Base-by-base conservation (phyloP, 2,329 filamentous ascomycete species). In the Scortechinia acanthostroma region DNA sequence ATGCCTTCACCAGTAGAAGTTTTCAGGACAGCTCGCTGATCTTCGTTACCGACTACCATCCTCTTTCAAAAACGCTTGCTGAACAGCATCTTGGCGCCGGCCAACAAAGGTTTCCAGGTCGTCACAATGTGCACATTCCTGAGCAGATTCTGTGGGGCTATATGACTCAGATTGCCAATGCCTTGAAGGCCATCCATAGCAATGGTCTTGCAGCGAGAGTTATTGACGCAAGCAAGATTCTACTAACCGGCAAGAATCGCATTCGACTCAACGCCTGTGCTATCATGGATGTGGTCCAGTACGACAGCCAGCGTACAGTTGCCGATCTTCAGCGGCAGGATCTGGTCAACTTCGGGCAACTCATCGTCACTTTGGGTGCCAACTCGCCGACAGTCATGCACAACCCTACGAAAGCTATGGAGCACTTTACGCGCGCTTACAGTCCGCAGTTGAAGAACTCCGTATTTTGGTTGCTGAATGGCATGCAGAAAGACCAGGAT, bases 11-110 rank as follows among this genome's bases (percentile, higher is more conserved):
- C 1, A 84, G 79, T 28, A 66, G 80, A 51, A 77, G 75, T 43
- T 86, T 86, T 54, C 78, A 79, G 47, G 82, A 86, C 52, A 83
- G 78, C 59, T 86, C 82, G 6, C 65, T 86, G 47, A 78, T 86
- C 42, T 71, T 86, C 46, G 80, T 84, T 23, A 83, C 77, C 16
- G 82, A 85, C 56, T 86, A 84, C 51, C 78, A 84, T 55, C 80
- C 81, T 3, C 65, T 80, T 22, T 79, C 81, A 14, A 83, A 83
- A 57, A 83, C 80, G 2, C 68, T 86, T 20, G 72, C 76, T 15
- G 81, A 86, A 53, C 76, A 82, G 53, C 75, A 84, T 52, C 73
- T 77, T 51, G 53, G 35, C 6, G 35, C 35, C 17, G 35, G 35
- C 6, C 14, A 40, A 13, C 14, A 40, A 13, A 10, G 35, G 6